These are phyloP conservation scores for Neofusicoccum umdonicola DNA, from an alignment of 2,329 filamentous ascomycete species.

Conservation along the genomic window DNA sequence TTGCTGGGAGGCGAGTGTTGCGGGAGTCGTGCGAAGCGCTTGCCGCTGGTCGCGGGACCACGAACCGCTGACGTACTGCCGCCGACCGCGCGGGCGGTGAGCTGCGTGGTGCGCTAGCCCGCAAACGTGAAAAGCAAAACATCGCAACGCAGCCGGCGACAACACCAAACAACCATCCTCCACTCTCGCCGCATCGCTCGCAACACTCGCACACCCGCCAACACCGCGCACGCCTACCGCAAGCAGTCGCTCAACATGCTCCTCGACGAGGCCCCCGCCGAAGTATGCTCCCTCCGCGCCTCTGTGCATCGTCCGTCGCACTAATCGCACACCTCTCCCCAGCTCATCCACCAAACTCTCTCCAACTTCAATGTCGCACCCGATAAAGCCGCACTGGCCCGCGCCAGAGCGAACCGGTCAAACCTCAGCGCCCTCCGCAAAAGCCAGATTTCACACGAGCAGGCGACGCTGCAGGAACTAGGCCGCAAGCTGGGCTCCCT, in stretches of 20 bases:
- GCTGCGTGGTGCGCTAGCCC: not conserved
- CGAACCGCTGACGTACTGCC: conserved; percentile 12
- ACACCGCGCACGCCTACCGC: not conserved
- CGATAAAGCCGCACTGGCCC: conserved; percentile 72
- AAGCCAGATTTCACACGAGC: conserved; percentile 39
- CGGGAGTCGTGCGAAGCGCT: not conserved
- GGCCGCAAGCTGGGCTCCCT: conserved; percentile 74
- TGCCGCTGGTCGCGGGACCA: not conserved
- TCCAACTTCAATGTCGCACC: conserved; percentile 92
- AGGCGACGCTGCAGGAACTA: conserved; percentile 52
- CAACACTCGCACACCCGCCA: not conserved
- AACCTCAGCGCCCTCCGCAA: conserved; percentile 84
- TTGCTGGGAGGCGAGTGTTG: not conserved
- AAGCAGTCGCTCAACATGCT: conserved; percentile 63
- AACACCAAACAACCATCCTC: not conserved
- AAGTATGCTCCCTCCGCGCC: conserved; percentile 53
- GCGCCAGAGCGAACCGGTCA: conserved; percentile 63
- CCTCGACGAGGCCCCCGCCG: conserved; percentile 88
- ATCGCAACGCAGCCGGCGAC: not conserved
- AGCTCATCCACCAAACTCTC: conserved; percentile 90
- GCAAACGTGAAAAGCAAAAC: conserved; percentile 13
- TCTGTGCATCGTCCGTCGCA: conserved; percentile 3
- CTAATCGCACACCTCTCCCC: conserved; percentile 18
- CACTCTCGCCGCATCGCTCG: not conserved
- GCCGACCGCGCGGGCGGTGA: not conserved